A percentile compares a stretch with the other conserved stretches of the same genome.
phyloP scores from a whole-genome alignment of 1,284 basidiomycete genomes.

The Anthracocystis panici-leucophaei region DNA sequence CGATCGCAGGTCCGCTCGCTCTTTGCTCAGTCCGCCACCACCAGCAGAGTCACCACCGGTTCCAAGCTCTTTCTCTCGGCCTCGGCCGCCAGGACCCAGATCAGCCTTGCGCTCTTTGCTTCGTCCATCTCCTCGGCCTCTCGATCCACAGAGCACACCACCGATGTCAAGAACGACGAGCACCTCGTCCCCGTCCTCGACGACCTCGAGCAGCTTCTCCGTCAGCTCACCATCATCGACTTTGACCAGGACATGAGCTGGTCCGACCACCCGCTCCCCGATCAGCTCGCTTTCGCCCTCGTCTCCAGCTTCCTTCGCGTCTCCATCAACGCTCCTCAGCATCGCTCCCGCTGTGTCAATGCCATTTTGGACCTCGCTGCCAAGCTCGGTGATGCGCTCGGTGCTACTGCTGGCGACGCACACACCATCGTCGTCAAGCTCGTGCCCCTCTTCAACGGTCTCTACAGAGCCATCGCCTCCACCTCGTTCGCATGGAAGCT shows the following conservation, averaged over 20 bases:
- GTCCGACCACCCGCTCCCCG: conserved; percentile 59
- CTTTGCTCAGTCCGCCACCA: conserved; percentile 48
- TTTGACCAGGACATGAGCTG: conserved; percentile 58
- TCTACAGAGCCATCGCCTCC: conserved; percentile 85
- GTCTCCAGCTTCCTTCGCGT: conserved; percentile 74
- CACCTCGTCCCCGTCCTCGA: conserved; percentile 61
- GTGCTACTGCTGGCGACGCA: conserved; percentile 73
- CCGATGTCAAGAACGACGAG: conserved; percentile 46
- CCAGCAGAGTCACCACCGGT: conserved; percentile 39
- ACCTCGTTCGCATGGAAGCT: conserved; percentile 81
- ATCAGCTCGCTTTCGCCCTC: conserved; percentile 64
- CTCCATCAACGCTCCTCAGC: conserved; percentile 75
- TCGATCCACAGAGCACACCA: conserved; percentile 52
- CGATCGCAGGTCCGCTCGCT: conserved; percentile 37
- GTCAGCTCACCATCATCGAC: conserved; percentile 49
- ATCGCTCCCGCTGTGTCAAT: conserved; percentile 74
- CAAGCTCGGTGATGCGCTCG: conserved; percentile 35
- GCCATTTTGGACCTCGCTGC: conserved; percentile 49
- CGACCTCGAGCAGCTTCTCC: conserved; percentile 50
- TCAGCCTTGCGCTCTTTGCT: conserved; percentile 66
- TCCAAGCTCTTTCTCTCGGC: conserved; percentile 45
- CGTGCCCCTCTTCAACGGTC: conserved; percentile 84
- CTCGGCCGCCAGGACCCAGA: conserved; percentile 59
- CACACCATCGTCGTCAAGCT: conserved; percentile 78
- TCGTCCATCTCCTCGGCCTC: conserved; percentile 62